These are phyloP conservation scores for Suhomyces bokatorum DNA, from an alignment of 1,139 yeast genomes.

Conservation along the genomic window DNA sequence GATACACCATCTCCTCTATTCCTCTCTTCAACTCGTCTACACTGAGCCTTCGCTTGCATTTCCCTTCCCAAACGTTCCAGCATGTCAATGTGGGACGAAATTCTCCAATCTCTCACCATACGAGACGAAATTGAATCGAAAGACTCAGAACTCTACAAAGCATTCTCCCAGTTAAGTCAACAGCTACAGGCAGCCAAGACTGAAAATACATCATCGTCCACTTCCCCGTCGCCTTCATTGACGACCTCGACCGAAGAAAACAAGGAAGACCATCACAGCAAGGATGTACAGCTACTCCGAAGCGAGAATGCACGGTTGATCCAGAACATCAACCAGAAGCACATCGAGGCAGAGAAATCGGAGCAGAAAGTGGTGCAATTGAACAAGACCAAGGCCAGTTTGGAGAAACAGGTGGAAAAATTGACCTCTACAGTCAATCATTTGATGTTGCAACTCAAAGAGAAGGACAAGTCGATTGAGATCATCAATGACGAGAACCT, in stretches of 20 bases:
- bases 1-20: neutral
- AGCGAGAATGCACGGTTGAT: slow-evolving; percentile 22
- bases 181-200: slow-evolving; percentile 13
- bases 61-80: neutral
- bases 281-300: slow-evolving; percentile 11
- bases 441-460: slow-evolving; percentile 48
- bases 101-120: slow-evolving; percentile 25
- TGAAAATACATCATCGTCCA: slow-evolving; percentile 5
- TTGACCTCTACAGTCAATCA: slow-evolving; percentile 34
- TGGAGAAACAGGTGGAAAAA: slow-evolving; percentile 24
- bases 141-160: slow-evolving; percentile 33
- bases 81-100: slow-evolving; percentile 18
- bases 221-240: slow-evolving; percentile 20
- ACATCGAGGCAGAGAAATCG: slow-evolving; percentile 26
- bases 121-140: slow-evolving; percentile 38
- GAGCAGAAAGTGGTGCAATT: slow-evolving; percentile 19
- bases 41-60: neutral
- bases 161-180: slow-evolving; percentile 33
- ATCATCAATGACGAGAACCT: slow-evolving; percentile 70
- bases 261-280: slow-evolving; percentile 5
- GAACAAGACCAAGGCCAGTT: slow-evolving; percentile 16
- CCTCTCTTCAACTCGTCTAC: neutral
- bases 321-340: slow-evolving; percentile 26
- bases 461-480: slow-evolving; percentile 59
- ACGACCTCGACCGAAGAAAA: slow-evolving; percentile 10